Evolutionary conservation across 306 rosid genomes (phyloP).

Genomic region (Dryas alaskensis): DNA sequence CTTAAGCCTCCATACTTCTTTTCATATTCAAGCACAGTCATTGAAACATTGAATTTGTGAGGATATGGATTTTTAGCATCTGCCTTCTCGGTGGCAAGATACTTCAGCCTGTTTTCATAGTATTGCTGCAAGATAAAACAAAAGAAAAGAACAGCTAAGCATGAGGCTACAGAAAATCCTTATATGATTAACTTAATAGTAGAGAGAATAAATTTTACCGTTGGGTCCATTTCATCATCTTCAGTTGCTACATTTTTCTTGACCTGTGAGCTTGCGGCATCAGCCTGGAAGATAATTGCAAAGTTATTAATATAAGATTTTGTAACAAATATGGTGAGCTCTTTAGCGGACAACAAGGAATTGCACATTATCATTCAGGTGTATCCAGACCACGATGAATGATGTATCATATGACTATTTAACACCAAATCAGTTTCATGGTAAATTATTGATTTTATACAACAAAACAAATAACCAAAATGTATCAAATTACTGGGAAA

Average conservation of each 20-base stretch:
- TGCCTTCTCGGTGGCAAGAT: conserved; percentile 51
- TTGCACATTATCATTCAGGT: not conserved
- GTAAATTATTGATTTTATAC: not conserved
- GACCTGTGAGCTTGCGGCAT: conserved; percentile 42
- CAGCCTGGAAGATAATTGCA: conserved; percentile 45
- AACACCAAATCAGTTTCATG: not conserved
- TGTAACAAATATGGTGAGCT: not conserved
- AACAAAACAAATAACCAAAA: conserved; percentile 1
- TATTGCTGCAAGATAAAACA: conserved; percentile 62
- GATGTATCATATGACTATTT: not conserved
- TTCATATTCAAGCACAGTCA: conserved; percentile 48
- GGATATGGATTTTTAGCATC: conserved; percentile 74
- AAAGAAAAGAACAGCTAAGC: not conserved
- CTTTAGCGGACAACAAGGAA: not conserved
- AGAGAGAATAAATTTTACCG: conserved; percentile 38
- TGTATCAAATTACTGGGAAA: not conserved
- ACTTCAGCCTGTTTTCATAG: conserved; percentile 69
- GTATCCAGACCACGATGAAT: not conserved
- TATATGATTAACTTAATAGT: not conserved
- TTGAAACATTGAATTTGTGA: conserved; percentile 66
- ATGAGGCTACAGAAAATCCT: not conserved
- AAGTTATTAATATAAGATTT: conserved; percentile 4
- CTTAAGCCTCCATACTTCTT: conserved; percentile 44
- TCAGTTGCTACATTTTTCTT: conserved; percentile 55
- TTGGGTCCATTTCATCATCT: conserved; percentile 91